A percentile compares a stretch with the other conserved stretches of the same genome.
phyloP scores from a whole-genome alignment of 805 yeast species.

The Kodamaea sagamina region DNA sequence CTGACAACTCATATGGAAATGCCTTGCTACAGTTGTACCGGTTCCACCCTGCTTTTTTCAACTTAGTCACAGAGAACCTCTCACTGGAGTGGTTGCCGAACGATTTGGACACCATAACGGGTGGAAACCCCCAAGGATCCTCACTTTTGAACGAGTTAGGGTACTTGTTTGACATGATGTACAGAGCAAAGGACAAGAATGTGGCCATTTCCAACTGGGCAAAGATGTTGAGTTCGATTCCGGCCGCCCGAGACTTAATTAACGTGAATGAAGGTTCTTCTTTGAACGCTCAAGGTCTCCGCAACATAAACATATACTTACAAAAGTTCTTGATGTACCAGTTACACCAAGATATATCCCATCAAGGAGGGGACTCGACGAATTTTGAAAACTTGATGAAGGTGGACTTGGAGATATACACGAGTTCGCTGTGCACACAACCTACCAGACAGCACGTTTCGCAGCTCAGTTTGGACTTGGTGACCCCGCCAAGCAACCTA shows the following conservation, averaged over 20 bases:
- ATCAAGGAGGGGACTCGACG: slow-evolving; percentile 20
- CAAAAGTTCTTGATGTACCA: slow-evolving; percentile 59
- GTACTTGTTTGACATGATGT: slow-evolving; percentile 87
- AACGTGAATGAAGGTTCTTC: slow-evolving; percentile 50
- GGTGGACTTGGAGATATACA: slow-evolving; percentile 43
- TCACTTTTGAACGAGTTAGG: slow-evolving; percentile 81
- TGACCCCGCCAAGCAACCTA: slow-evolving; percentile 36
- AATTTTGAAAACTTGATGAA: slow-evolving; percentile 40
- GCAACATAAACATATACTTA: slow-evolving; percentile 52
- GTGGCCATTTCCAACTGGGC: slow-evolving; percentile 83
- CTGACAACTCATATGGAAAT: slow-evolving; percentile 72
- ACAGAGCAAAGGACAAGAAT: slow-evolving; percentile 67
- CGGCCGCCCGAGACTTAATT: slow-evolving; percentile 56
- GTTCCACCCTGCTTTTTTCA: slow-evolving; percentile 72
- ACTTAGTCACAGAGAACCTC: slow-evolving; percentile 57
- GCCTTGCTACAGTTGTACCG: slow-evolving; percentile 78
- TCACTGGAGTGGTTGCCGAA: slow-evolving; percentile 49
- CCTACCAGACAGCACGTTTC: slow-evolving; percentile 32
- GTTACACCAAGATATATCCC: slow-evolving; percentile 51
- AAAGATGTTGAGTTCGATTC: slow-evolving; percentile 33
- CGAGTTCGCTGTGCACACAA: slow-evolving; percentile 35
- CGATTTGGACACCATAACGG: slow-evolving; percentile 31
- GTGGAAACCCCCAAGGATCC: slow-evolving; percentile 40
- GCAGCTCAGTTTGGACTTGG: slow-evolving; percentile 46
- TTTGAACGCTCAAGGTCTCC: slow-evolving; percentile 45